phyloP scores from a whole-genome alignment of 2,329 filamentous ascomycete species.

The Juglanconis sp. region DNA sequence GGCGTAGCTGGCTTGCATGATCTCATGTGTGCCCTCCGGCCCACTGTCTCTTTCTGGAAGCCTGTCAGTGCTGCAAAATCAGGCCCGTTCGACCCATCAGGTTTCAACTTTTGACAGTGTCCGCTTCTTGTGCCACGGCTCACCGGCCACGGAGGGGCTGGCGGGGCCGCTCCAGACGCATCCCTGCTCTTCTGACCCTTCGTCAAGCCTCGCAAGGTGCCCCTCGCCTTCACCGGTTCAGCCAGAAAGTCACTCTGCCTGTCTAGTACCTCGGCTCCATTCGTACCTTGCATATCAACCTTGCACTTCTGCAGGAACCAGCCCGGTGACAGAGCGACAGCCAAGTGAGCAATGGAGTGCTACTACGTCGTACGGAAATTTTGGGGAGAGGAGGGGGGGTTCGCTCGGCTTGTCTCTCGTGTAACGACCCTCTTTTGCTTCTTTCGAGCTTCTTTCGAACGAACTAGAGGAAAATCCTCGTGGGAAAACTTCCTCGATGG shows the following conservation, averaged over 20 bases:
- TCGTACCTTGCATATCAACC: conserved; percentile 11
- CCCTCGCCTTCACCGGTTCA: conserved; percentile 17
- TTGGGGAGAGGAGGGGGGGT: neutral
- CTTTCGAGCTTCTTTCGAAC: neutral
- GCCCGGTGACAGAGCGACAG: neutral
- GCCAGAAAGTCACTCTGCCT: conserved; percentile 6
- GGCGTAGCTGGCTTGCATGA: conserved; percentile 14
- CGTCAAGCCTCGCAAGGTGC: neutral
- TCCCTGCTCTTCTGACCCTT: conserved; percentile 8
- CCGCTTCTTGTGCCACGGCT: neutral
- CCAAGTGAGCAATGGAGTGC: neutral
- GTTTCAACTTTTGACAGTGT: conserved; percentile 3
- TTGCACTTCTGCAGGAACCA: conserved; percentile 10
- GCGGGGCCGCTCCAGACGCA: neutral
- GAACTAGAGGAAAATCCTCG: neutral
- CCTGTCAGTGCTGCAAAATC: conserved; percentile 10
- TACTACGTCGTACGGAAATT: neutral
- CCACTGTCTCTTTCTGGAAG: conserved; percentile 18
- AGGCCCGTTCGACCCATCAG: conserved; percentile 12
- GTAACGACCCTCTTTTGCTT: neutral
- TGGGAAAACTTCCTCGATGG: neutral
- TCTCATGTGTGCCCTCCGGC: conserved; percentile 12
- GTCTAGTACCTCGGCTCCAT: conserved; percentile 5
- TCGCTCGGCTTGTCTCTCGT: neutral
- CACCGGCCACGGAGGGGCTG: conserved; percentile 8